phyloP scores from a whole-genome alignment of 306 rosid species.

The Dalbergia cultrata region DNA sequence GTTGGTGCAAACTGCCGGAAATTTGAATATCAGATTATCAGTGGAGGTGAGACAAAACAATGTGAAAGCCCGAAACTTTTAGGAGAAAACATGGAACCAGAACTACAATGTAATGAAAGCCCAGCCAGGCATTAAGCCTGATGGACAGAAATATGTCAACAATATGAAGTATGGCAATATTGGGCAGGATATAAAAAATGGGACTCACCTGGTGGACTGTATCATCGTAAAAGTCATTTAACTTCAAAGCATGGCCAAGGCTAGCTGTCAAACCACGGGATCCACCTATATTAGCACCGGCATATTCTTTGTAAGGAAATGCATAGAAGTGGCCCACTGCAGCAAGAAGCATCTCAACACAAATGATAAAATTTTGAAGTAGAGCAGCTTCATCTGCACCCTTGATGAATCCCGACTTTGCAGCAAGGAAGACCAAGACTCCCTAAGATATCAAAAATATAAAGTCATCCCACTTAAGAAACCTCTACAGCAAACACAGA shows the following conservation, averaged over 20 bases:
- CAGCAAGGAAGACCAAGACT: conserved; percentile 89
- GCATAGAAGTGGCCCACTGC: conserved; percentile 90
- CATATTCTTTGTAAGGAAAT: conserved; percentile 93
- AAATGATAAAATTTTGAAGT: conserved; percentile 79
- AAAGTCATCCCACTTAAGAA: conserved; percentile 34
- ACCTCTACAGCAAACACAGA: conserved; percentile 9
- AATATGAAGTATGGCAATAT: background rate
- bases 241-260: conserved; percentile 79
- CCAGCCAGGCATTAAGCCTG: conserved; percentile 7
- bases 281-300: conserved; percentile 86
- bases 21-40: conserved; percentile 29
- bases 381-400: conserved; percentile 82
- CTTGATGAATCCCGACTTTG: conserved; percentile 75
- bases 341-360: conserved; percentile 93
- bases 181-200: conserved; percentile 9
- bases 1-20: conserved; percentile 90
- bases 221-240: conserved; percentile 91
- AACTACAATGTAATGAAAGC: background rate
- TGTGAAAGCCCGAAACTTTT: background rate
- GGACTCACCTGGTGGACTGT: conserved; percentile 88
- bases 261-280: conserved; percentile 78
- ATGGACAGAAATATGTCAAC: background rate
- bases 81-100: conserved; percentile 26
- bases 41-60: conserved; percentile 33
- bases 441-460: conserved; percentile 64